phyloP scores from a whole-genome alignment of 345 rosid genomes.

The Bretschneidera sinensis region DNA sequence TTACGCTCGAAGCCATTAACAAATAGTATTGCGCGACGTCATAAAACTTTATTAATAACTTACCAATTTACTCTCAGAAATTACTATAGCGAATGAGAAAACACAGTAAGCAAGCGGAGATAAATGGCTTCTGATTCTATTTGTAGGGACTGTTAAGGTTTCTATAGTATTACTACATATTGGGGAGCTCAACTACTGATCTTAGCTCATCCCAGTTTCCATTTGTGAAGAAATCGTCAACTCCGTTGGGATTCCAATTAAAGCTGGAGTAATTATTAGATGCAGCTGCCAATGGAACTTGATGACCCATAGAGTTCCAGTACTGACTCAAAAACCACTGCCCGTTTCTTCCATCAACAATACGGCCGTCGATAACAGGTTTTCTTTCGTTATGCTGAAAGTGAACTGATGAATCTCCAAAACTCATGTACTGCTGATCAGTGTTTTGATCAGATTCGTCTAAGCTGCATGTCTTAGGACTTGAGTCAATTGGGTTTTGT shows the following conservation, averaged over 20 bases:
- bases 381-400: constrained; percentile 19
- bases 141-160: no score
- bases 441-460: constrained; percentile 41
- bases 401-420: constrained; percentile 29
- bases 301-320: constrained; percentile 15
- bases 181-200: constrained; percentile 54
- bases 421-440: constrained; percentile 24
- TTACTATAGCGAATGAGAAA: no score
- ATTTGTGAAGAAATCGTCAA: constrained; percentile 37
- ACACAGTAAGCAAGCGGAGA: no score
- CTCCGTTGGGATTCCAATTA: constrained; percentile 35
- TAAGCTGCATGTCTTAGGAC: constrained; percentile 52
- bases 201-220: constrained; percentile 74
- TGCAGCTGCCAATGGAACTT: constrained; percentile 17
- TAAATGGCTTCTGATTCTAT: no score
- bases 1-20: no score
- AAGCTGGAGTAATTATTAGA: constrained; percentile 23
- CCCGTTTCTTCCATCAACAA: no score
- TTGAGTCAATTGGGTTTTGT: constrained; percentile 31
- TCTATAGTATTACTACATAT: no score
- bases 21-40: no score
- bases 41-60: no score
- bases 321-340: no score
- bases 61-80: no score
- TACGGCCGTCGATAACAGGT: no score